Conservation (phyloP, 1,139 yeast genomes). For the Ashbya aceris region DNA sequence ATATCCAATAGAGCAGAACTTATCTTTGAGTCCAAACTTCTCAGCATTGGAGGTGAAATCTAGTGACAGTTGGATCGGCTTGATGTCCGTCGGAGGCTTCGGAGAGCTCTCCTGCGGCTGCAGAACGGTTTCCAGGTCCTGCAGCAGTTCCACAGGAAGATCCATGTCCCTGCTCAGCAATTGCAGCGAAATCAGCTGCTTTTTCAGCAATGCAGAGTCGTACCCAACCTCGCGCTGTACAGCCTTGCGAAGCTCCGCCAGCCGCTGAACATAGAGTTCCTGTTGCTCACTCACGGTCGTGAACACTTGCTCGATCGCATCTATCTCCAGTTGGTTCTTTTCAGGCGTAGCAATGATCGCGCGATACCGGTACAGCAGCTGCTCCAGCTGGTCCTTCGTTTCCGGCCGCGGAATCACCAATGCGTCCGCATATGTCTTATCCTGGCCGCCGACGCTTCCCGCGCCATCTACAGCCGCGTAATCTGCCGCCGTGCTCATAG, state of each 20-base stretch:
- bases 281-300: slow-evolving; percentile 30
- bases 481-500: slow-evolving; percentile 25
- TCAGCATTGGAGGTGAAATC: slow-evolving; percentile 30
- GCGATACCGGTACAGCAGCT: slow-evolving; percentile 26
- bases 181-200: slow-evolving; percentile 70
- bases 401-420: slow-evolving; percentile 22
- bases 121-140: slow-evolving; percentile 13
- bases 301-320: slow-evolving; percentile 31
- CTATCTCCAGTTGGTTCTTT: slow-evolving; percentile 23
- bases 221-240: slow-evolving; percentile 19
- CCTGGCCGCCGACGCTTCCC: slow-evolving; percentile 1
- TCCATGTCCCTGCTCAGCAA: slow-evolving; percentile 69
- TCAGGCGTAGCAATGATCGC: slow-evolving; percentile 22
- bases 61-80: slow-evolving; percentile 24
- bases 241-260: slow-evolving; percentile 23
- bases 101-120: slow-evolving; percentile 1
- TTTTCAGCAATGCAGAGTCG: slow-evolving; percentile 47
- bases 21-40: slow-evolving; percentile 29
- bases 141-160: slow-evolving; percentile 46
- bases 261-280: slow-evolving; percentile 31
- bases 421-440: not conserved
- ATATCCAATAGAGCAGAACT: slow-evolving; percentile 25
- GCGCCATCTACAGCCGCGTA: slow-evolving; percentile 7
- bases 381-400: slow-evolving; percentile 23
- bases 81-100: slow-evolving; percentile 5